These are phyloP conservation scores for Mortierella antarctica DNA, from an alignment of 192 early-diverging fungal genomes.

Conservation along the genomic window DNA sequence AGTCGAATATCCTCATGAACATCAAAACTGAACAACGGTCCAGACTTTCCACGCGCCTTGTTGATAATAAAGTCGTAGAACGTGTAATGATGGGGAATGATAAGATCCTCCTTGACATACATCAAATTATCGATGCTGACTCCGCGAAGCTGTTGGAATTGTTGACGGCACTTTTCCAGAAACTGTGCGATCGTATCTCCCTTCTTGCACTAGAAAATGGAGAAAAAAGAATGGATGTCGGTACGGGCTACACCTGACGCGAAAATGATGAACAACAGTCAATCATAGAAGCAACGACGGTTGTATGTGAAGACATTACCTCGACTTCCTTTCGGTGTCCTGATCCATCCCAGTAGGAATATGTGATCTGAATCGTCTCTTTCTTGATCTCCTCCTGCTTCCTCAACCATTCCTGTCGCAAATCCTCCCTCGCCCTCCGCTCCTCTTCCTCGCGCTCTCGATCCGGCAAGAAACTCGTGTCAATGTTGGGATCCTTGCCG, in stretches of 20 bases:
- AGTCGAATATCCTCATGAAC: conserved; percentile 94
- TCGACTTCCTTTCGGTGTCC: conserved; percentile 88
- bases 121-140: conserved; percentile 88
- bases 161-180: conserved; percentile 82
- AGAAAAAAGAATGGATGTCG: neutral
- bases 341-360: conserved; percentile 97
- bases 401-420: conserved; percentile 84
- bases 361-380: conserved; percentile 87
- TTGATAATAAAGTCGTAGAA: conserved; percentile 98
- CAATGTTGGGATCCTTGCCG: conserved; percentile 89
- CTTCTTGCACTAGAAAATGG: conserved; percentile 68
- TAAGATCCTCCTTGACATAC: conserved; percentile 95
- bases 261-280: neutral
- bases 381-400: conserved; percentile 88
- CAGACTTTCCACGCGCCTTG: conserved; percentile 95
- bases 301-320: conserved; percentile 31
- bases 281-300: neutral
- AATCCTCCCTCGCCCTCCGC: conserved; percentile 71
- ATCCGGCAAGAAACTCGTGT: conserved; percentile 94
- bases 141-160: conserved; percentile 85
- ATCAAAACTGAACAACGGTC: conserved; percentile 94
- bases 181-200: conserved; percentile 91
- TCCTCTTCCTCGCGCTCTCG: conserved; percentile 87
- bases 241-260: neutral
- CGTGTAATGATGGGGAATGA: conserved; percentile 92